Base-by-base conservation (phyloP, 805 yeast genomes). In the Hemisphaericaspora nanyangensis region DNA sequence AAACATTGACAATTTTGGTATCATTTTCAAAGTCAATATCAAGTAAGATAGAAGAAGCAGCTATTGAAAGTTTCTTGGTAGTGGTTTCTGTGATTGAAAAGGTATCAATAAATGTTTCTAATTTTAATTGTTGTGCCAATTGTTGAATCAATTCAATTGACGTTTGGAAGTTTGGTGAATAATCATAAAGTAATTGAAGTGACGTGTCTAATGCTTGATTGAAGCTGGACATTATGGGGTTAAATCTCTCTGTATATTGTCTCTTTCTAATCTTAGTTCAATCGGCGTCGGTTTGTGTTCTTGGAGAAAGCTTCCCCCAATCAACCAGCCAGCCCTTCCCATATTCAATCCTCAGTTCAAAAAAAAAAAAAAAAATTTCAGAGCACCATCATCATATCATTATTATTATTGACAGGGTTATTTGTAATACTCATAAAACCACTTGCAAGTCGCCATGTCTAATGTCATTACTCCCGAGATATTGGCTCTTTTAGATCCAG, bases 101-200 rank as follows among this genome's bases (percentile, higher is more conserved):
- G 25, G 28, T 37, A 43, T 68, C 74, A 35, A 65, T 55, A 39
- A 65, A 68, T 1, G 74, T 68, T 40, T 68, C 74, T 7, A 68
- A 51, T 33, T 56, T 59, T 45, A 68, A 54, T 39, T 60, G 65
- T 38, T 65, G 68, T 13, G 73, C 68, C 26, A 68, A 52, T 31
- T 59, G 58, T 43, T 65, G 71, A 18, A 68, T 52, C 31, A 65
- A 46, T 25, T 67, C 72, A 17, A 68, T 53, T 12, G 70, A 60
- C 5, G 63, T 44, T 7, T 46, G 50, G 48, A 61, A 68, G 16
- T 52, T 49, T 17, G 46, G 40, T 1, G 72, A 54, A 37, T 61
- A 54, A 18, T 57, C 65, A 39, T 63, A 68, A 17, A 68, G 50
- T 6, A 42, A 41, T 6, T 44, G 46, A 34, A 63, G 46, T 17